Base-by-base conservation (phyloP, 805 yeast genomes). In the Cyberlindnera mrakii region DNA sequence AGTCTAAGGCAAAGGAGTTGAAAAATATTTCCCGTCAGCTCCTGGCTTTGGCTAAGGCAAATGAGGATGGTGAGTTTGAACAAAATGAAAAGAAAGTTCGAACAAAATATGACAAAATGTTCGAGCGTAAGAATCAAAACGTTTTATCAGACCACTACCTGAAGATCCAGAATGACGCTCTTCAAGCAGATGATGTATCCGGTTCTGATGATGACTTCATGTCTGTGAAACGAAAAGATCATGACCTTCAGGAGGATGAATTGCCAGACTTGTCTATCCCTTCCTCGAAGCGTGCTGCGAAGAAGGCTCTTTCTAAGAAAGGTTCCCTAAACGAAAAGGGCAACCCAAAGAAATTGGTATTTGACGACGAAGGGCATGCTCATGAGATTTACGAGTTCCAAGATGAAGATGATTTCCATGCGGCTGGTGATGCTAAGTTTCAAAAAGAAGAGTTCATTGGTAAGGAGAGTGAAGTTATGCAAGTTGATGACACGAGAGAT, bases 91-190 rank as follows among this genome's bases (percentile, higher is more conserved):
- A 62, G 47, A 74, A 75, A 52, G 82, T 80, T 2, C 77, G 89
- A 57, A 93, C 97, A 14, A 91, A 85, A 62, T 87, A 87, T 59
- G 99, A 93, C 63, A 78, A 90, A 49, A 90, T 93, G 96, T 93
- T 93, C 65, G 95, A 88, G 62, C 78, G 99, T 62, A 75, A 85
- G 61, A 93, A 93, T 63, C 98, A 93, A 68, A 84, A 85, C 41
- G 95, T 93, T 16, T 70, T 93, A 41, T 83, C 96, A 39, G 93
- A 90, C 54, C 95, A 91, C 60, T 93, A 89, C 59, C 63, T 80
- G 64, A 85, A 80, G 46, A 71, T 93, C 64, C 81, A 87, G 3
- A 77, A 75, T 13, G 71, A 64, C 33, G 60, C 49, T 1, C 33
- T 48, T 45, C 60, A 45, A 15, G 49, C 18, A 5, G 46, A 33